Evolutionary conservation across 2,329 filamentous ascomycete species (phyloP).

Genomic region (Penicillium expansum): DNA sequence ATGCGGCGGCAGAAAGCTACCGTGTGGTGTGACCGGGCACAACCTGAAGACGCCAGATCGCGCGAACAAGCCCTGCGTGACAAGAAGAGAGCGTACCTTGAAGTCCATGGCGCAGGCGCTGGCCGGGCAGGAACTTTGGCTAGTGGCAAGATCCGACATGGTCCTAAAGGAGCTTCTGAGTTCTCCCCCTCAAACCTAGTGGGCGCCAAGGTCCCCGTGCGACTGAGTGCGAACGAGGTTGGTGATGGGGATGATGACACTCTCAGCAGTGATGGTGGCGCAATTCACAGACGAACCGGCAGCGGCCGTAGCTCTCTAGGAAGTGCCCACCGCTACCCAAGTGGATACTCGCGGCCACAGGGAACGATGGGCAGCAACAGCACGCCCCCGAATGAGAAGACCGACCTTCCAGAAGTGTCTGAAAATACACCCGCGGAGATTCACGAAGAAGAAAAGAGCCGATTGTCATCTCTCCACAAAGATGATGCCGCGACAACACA

Average conservation of each 20-base stretch:
- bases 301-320: conserved; percentile 59
- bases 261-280: conserved; percentile 36
- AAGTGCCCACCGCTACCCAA: conserved; percentile 44
- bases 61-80: conserved; percentile 80
- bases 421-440: conserved; percentile 38
- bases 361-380: conserved; percentile 51
- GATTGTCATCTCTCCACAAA: conserved; percentile 24
- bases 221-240: conserved; percentile 91
- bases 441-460: conserved; percentile 28
- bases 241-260: conserved; percentile 76
- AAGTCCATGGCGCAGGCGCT: conserved; percentile 63
- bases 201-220: conserved; percentile 81
- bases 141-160: conserved; percentile 80
- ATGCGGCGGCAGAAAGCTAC: conserved; percentile 96
- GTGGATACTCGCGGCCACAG: conserved; percentile 45
- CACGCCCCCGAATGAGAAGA: conserved; percentile 51
- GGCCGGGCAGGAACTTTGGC: conserved; percentile 63
- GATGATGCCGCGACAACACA: conserved; percentile 32
- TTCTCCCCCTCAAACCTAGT: conserved; percentile 74
- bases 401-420: conserved; percentile 43
- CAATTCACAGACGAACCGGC: conserved; percentile 53
- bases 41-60: conserved; percentile 84
- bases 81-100: conserved; percentile 79
- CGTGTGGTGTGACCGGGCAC: conserved; percentile 94
- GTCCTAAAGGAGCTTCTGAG: conserved; percentile 74